Evolutionary conservation across 2,329 filamentous ascomycete species (phyloP), one percentile per base, ranked within the genome.

Genomic region (Remersonia thermophila): DNA sequence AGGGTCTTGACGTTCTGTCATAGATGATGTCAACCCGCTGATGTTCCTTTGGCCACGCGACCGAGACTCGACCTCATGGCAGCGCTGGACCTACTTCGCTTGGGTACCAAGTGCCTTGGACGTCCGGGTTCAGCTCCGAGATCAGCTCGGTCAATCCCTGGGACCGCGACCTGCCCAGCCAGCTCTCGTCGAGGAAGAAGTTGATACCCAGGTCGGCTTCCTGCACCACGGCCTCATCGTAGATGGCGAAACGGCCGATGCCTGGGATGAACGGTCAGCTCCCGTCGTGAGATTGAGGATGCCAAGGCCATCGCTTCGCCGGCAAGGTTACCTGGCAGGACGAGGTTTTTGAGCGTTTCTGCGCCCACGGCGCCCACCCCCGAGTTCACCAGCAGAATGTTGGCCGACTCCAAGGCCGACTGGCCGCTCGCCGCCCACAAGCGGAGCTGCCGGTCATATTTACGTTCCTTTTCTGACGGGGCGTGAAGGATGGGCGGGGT

Each of bases 321-420:
- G 7, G 7, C 5, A 7, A 28, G 12, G 12, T 12, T 58, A 77
- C 78, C 84, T 39, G 91, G 91, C 7, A 98, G 65, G 3, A 98
- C 83, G n/a, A 98, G 73, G 55, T 98, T 98, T 68, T 98, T 98
- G 43, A 98, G 70, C 0, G 87, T 79, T 59, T 98, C 91, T 10
- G 93, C 71, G 11, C 87, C 91, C 25, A 86, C 83, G 2, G 86
- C 83, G 8, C 89, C 89, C n/a, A 80, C 63, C 2, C 85, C 82
- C 1, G 81, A 83, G 59, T 94, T 95, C 42, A 98, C 65, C 4
- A 98, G 70, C 10, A 96, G 72, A n/a, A 98, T 79, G 48, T 93
- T 83, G 15, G 91, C 83, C 38, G 85, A 77, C 58, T 98, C 93
- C 2, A 98, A 69, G 12, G 87, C 89, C 47, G 80, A 72, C 57